Conservation (phyloP, 2,329 filamentous ascomycete species). For the Aureobasidium sp. region DNA sequence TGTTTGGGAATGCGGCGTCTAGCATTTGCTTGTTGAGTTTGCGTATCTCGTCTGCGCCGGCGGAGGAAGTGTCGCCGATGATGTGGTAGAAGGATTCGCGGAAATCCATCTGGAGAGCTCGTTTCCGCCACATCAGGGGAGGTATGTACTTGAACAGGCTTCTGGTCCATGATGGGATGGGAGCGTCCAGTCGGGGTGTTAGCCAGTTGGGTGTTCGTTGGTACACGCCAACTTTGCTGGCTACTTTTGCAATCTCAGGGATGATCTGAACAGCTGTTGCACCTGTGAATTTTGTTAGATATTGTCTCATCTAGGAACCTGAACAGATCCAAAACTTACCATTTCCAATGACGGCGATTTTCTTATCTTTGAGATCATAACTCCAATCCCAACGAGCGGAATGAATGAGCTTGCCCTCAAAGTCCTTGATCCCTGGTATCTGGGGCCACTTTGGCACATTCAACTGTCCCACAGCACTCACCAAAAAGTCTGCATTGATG, state of each 20-base stretch:
- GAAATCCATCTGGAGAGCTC: slow-evolving; percentile 46
- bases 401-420: slow-evolving; percentile 47
- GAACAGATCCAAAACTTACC: slow-evolving; percentile 27
- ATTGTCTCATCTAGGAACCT: background rate
- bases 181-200: slow-evolving; percentile 42
- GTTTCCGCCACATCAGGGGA: slow-evolving; percentile 40
- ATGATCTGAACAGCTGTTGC: slow-evolving; percentile 52
- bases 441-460: slow-evolving; percentile 45
- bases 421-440: slow-evolving; percentile 40
- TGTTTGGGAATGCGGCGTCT: slow-evolving; percentile 38
- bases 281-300: slow-evolving; percentile 25
- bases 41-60: slow-evolving; percentile 34
- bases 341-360: slow-evolving; percentile 51
- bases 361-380: slow-evolving; percentile 45
- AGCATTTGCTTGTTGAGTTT: slow-evolving; percentile 31
- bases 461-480: slow-evolving; percentile 51
- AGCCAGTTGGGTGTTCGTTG: slow-evolving; percentile 53
- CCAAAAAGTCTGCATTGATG: slow-evolving; percentile 46
- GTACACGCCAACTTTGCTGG: slow-evolving; percentile 44
- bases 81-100: slow-evolving; percentile 41
- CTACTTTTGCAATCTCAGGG: slow-evolving; percentile 45
- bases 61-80: slow-evolving; percentile 34
- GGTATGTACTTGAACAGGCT: slow-evolving; percentile 43
- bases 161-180: slow-evolving; percentile 35
- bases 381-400: slow-evolving; percentile 53